A percentile compares a stretch with the other conserved stretches of the same genome.
Evolutionary conservation across 306 rosid genomes (phyloP).

Genomic region (Prunus mira): DNA sequence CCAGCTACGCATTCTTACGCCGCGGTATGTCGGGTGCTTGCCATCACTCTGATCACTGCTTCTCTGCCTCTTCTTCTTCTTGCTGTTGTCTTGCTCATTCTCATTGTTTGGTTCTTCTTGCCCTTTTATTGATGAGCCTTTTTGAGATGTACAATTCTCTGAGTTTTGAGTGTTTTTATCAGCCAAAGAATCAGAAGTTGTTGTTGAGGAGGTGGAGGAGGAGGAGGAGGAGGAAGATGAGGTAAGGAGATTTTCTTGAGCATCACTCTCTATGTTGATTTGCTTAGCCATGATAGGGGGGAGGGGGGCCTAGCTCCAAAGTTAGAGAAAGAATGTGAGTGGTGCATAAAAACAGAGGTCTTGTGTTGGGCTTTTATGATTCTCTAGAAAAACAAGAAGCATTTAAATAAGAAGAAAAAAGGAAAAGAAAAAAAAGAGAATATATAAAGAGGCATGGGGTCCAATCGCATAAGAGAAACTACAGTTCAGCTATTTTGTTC

Average conservation of each 20-base stretch:
- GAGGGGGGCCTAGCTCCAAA: constrained; percentile 10
- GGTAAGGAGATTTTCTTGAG: constrained; percentile 33
- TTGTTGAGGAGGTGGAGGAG: constrained; percentile 20
- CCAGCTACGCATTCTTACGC: constrained; percentile 83
- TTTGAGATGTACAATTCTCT: constrained; percentile 10
- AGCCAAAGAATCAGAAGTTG: background rate
- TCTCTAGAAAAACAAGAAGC: constrained; percentile 12
- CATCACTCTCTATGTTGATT: constrained; percentile 54
- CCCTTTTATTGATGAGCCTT: constrained; percentile 10
- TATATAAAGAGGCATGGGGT: constrained; percentile 39
- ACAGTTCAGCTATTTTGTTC: constrained; percentile 60
- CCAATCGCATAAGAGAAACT: constrained; percentile 27
- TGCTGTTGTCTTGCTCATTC: constrained; percentile 16
- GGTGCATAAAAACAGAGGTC: constrained; percentile 31
- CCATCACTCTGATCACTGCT: constrained; percentile 12
- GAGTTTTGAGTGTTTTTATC: background rate
- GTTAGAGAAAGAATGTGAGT: constrained; percentile 35
- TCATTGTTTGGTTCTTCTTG: constrained; percentile 23
- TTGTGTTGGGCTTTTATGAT: constrained; percentile 31
- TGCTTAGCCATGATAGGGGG: constrained; percentile 32
- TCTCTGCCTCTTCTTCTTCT: constrained; percentile 32
- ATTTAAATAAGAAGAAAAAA: background rate
- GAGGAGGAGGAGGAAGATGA: constrained; percentile 10
- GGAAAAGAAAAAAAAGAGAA: constrained; percentile 22
- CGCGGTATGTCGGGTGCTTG: constrained; percentile 61